Conservation (phyloP, 768 basidiomycete genomes). For the Trametes cubensis region DNA sequence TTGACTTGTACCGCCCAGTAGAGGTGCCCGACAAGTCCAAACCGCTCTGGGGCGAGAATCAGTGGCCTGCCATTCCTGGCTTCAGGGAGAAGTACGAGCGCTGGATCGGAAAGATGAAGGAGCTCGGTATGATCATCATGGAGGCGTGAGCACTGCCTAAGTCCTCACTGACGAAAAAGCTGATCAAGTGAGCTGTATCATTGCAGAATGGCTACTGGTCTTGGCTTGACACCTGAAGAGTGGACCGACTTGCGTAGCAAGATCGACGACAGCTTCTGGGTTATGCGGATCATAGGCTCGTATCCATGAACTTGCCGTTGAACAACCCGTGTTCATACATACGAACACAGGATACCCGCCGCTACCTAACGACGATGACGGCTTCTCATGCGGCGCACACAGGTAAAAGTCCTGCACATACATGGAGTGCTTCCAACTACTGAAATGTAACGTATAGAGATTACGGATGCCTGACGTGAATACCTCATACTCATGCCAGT, state of each 20-base stretch:
- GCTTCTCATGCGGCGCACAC: constrained; percentile 89
- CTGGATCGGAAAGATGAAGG: constrained; percentile 89
- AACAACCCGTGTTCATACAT: background rate
- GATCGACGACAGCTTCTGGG: constrained; percentile 89
- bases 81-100: constrained; percentile 67
- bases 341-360: constrained; percentile 75
- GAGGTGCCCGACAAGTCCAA: constrained; percentile 68
- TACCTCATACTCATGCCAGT: background rate
- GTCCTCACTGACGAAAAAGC: background rate
- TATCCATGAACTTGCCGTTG: constrained; percentile 9
- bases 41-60: constrained; percentile 83
- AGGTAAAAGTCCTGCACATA: constrained; percentile 50
- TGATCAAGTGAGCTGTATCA: background rate
- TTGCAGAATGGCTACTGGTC: constrained; percentile 75
- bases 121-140: constrained; percentile 80
- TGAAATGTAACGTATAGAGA: constrained; percentile 51
- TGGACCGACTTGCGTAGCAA: constrained; percentile 67
- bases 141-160: constrained; percentile 62
- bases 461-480: constrained; percentile 88
- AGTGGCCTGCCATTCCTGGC: constrained; percentile 68
- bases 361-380: constrained; percentile 75
- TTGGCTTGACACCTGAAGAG: constrained; percentile 73
- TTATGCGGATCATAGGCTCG: constrained; percentile 79
- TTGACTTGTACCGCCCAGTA: constrained; percentile 82
- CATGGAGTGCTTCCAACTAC: background rate